Percentiles rank a stretch among this genome's conserved stretches.
Conservation (phyloP, 352 stramenopile genomes). For the Poterioochromonas sp. region DNA sequence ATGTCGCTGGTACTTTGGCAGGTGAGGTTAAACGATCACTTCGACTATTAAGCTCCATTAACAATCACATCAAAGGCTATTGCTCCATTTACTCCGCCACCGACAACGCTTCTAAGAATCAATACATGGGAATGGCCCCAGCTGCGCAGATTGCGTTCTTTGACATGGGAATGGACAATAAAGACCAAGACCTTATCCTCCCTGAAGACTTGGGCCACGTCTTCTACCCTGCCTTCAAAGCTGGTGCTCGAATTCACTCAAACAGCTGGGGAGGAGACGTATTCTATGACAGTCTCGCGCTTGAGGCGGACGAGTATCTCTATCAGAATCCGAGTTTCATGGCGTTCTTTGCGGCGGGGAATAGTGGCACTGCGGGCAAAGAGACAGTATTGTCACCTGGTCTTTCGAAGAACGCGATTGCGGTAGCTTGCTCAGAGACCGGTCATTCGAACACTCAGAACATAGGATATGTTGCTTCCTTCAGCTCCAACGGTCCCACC, state of each 20-base stretch:
- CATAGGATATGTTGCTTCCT: slow-evolving; percentile 57
- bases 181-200: not conserved
- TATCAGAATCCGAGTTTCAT: slow-evolving; percentile 65
- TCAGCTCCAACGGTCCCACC: slow-evolving; percentile 58
- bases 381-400: slow-evolving; percentile 55
- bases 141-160: slow-evolving; percentile 67
- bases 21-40: too few species aligned
- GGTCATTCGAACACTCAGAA: slow-evolving; percentile 41
- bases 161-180: slow-evolving; percentile 50
- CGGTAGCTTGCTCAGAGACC: slow-evolving; percentile 47
- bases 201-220: slow-evolving; percentile 12
- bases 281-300: slow-evolving; percentile 20
- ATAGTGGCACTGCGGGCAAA: slow-evolving; percentile 58
- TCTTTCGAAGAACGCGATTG: slow-evolving; percentile 64
- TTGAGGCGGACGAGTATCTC: slow-evolving; percentile 58
- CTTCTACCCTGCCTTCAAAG: slow-evolving; percentile 37
- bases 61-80: too few species aligned
- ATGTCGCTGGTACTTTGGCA: not conserved
- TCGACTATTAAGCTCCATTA: too few species aligned
- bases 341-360: slow-evolving; percentile 66
- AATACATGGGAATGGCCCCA: slow-evolving; percentile 54
- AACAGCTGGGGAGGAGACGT: slow-evolving; percentile 36
- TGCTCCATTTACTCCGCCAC: not conserved
- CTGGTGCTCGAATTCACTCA: slow-evolving; percentile 37
- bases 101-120: not conserved